Evolutionary conservation across 768 basidiomycete genomes (phyloP).

Genomic region (Guyanaporus albipodus): DNA sequence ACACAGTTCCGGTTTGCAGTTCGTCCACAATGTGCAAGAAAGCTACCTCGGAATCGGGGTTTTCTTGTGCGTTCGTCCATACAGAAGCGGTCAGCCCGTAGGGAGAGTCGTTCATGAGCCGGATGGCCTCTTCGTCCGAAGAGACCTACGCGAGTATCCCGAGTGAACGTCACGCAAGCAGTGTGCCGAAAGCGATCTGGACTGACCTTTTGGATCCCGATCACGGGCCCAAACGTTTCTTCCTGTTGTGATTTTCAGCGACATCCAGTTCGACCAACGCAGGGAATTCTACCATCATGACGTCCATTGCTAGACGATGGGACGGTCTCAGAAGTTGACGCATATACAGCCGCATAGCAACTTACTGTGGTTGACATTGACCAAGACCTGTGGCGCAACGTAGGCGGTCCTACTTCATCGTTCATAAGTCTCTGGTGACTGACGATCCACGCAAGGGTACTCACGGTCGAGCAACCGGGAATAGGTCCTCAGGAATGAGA

Average conservation of each 20-base stretch:
- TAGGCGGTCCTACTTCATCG: constrained; percentile 67
- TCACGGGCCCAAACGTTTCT: constrained; percentile 90
- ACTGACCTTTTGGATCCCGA: constrained; percentile 87
- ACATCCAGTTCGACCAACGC: neutral
- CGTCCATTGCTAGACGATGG: constrained; percentile 65
- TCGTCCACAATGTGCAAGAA: constrained; percentile 64
- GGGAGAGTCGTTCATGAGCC: constrained; percentile 93
- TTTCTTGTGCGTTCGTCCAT: constrained; percentile 75
- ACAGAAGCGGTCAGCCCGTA: constrained; percentile 94
- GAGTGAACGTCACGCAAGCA: neutral
- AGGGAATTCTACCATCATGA: constrained; percentile 68
- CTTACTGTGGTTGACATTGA: constrained; percentile 86
- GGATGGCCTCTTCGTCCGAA: constrained; percentile 83
- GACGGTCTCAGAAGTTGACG: constrained; percentile 3
- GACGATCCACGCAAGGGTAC: constrained; percentile 18
- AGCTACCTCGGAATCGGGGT: constrained; percentile 57
- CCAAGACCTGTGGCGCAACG: constrained; percentile 87
- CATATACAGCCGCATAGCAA: constrained; percentile 13
- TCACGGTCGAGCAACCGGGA: constrained; percentile 65
- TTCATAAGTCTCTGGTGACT: neutral
- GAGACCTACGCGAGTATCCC: constrained; percentile 47
- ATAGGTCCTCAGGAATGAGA: constrained; percentile 64
- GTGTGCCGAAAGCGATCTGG: neutral
- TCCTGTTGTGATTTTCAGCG: constrained; percentile 40
- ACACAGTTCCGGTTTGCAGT: constrained; percentile 89